Base-by-base conservation (phyloP, 805 yeast genomes). In the Wickerhamiella vanderwaltii region DNA sequence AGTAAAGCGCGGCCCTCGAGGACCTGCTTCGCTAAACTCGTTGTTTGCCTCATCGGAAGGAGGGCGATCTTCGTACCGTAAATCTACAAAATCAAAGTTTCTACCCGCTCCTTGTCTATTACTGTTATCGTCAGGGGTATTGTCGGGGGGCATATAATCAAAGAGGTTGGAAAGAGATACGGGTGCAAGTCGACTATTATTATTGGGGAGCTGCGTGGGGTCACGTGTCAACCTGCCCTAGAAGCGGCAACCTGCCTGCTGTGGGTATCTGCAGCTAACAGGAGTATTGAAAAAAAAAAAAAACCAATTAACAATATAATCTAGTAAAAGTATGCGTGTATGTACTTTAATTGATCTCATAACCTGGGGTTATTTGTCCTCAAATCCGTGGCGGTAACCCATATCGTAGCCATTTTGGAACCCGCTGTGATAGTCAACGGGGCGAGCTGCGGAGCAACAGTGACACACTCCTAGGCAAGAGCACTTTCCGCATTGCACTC, bases 401-500 rank as follows among this genome's bases (percentile, higher is more conserved):
- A 28, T 29, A n/a, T 19, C 25, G 29, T 28, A 37, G 13, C 40
- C 40, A 16, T 37, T 37, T 24, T 17, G 25, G 31, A 37, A 37
- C 19, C 40, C 40, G 33, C 11, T 28, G 17, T 24, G 28, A 15
- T 37, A 37, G 40, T 37, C 36, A 5, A 20, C 16, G 9, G 36
- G 36, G 26, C 36, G 36, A 16, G 36, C 36, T 6, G 36, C 32
- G 12, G 39, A 33, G 25, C 30, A 26, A 29, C 40, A 37, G 16
- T 29, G 40, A 24, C 40, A 37, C n/a, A 25, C 25, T 19, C 6
- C 47, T 60, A 9, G 73, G 72, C 5, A 77, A 39, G 50, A 46
- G 38, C 37, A 24, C 15, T 23, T 23, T 23, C 9, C 26, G 11
- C 26, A 23, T 7, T 23, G 7, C n/a, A n/a, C n/a, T n/a, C n/a